phyloP scores from a whole-genome alignment of 1,284 basidiomycete genomes.

The Exobasidium rhododendri region DNA sequence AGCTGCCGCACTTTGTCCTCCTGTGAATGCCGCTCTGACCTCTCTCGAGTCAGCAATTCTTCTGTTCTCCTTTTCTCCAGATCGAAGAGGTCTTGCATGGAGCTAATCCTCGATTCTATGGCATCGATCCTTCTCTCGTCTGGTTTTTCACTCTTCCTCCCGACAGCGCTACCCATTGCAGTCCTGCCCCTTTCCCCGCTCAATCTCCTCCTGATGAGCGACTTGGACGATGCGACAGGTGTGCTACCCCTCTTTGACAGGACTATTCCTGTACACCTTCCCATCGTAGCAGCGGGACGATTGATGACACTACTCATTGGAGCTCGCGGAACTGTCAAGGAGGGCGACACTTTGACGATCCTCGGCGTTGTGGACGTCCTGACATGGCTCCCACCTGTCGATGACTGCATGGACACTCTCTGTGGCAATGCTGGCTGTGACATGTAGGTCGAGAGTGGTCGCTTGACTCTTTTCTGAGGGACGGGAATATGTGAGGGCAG shows the following conservation, averaged over 20 bases:
- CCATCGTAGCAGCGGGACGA: neutral
- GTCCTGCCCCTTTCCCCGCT: neutral
- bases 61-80: constrained; percentile 43
- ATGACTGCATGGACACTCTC: too few relatives aligned
- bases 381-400: too few relatives aligned
- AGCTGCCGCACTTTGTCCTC: constrained; percentile 41
- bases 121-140: constrained; percentile 24
- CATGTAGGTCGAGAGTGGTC: too few relatives aligned
- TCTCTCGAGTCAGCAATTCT: constrained; percentile 33
- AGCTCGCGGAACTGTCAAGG: neutral
- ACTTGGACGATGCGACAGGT: neutral
- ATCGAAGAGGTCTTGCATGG: constrained; percentile 44
- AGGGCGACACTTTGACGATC: neutral
- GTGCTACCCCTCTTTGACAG: neutral
- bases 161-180: neutral
- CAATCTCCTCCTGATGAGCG: neutral
- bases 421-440: too few relatives aligned
- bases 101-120: constrained; percentile 32
- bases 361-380: too few relatives aligned
- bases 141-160: neutral
- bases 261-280: neutral
- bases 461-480: too few relatives aligned
- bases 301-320: neutral
- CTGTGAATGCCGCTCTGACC: constrained; percentile 32
- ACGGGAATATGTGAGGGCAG: too few relatives aligned